Conservation (phyloP, 768 basidiomycete genomes). For the Tylopilus felleus region DNA sequence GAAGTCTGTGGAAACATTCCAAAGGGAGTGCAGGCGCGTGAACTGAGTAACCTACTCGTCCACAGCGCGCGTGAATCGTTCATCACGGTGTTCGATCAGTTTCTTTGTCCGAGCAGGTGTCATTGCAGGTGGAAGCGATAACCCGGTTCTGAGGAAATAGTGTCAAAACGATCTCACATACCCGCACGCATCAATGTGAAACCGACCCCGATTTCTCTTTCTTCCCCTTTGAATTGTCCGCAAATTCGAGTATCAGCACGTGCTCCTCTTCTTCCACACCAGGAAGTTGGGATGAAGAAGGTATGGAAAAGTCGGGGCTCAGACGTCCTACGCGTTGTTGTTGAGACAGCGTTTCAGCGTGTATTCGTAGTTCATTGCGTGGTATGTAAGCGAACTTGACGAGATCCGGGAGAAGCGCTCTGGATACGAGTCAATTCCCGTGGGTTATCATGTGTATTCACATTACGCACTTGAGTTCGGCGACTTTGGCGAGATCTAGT, state of each 20-base stretch:
- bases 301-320: slow-evolving; percentile 42
- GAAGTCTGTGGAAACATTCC: slow-evolving; percentile 41
- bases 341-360: slow-evolving; percentile 35
- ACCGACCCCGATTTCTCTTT: slow-evolving; percentile 28
- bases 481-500: slow-evolving; percentile 70
- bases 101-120: slow-evolving; percentile 61
- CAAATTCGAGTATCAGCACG: slow-evolving; percentile 51
- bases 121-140: slow-evolving; percentile 35
- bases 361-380: slow-evolving; percentile 54
- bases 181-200: neutral
- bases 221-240: slow-evolving; percentile 40
- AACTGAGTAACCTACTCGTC: slow-evolving; percentile 50
- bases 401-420: slow-evolving; percentile 77
- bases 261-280: slow-evolving; percentile 39
- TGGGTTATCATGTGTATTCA: neutral
- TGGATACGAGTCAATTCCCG: slow-evolving; percentile 23
- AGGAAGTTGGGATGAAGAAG: slow-evolving; percentile 26
- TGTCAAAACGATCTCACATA: neutral
- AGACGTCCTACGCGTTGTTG: slow-evolving; percentile 26
- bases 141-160: slow-evolving; percentile 13
- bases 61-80: slow-evolving; percentile 59
- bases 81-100: slow-evolving; percentile 68
- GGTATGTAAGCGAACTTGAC: slow-evolving; percentile 83
- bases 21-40: neutral
- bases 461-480: slow-evolving; percentile 70